Conservation (phyloP, 345 rosid species). For the Salix brachista region DNA sequence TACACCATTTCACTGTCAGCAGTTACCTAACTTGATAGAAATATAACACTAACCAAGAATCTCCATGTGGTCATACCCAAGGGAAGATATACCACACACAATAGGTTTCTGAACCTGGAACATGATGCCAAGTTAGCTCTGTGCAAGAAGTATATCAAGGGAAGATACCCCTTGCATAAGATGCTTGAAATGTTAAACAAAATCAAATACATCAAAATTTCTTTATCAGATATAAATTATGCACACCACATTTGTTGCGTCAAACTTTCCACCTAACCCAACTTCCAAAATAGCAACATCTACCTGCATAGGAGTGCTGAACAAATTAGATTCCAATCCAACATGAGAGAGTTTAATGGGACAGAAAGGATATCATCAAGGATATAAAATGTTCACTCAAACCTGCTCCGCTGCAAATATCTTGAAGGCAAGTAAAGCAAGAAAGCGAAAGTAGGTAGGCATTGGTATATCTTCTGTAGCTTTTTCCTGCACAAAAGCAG, state of each 20-base stretch:
- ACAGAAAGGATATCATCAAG: background rate
- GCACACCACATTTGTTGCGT: constrained; percentile 90
- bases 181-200: background rate
- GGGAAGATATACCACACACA: constrained; percentile 86
- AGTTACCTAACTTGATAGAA: constrained; percentile 15
- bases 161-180: background rate
- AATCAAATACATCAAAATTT: background rate
- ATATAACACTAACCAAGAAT: constrained; percentile 82
- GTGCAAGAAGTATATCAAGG: constrained; percentile 6
- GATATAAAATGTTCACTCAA: constrained; percentile 9
- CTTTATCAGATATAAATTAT: constrained; percentile 1
- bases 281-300: constrained; percentile 95
- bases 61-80: constrained; percentile 99
- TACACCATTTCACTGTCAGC: constrained; percentile 3
- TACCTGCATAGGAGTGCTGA: constrained; percentile 42
- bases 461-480: constrained; percentile 66
- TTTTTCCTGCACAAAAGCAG: constrained; percentile 51
- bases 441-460: constrained; percentile 90
- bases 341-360: background rate
- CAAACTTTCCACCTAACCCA: constrained; percentile 87
- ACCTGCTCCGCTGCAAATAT: constrained; percentile 87
- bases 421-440: constrained; percentile 87
- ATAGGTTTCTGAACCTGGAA: constrained; percentile 71
- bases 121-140: constrained; percentile 5
- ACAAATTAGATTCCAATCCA: background rate